Evolutionary conservation across 352 stramenopile species (phyloP).

Genomic region (Globisporangium paddicum): DNA sequence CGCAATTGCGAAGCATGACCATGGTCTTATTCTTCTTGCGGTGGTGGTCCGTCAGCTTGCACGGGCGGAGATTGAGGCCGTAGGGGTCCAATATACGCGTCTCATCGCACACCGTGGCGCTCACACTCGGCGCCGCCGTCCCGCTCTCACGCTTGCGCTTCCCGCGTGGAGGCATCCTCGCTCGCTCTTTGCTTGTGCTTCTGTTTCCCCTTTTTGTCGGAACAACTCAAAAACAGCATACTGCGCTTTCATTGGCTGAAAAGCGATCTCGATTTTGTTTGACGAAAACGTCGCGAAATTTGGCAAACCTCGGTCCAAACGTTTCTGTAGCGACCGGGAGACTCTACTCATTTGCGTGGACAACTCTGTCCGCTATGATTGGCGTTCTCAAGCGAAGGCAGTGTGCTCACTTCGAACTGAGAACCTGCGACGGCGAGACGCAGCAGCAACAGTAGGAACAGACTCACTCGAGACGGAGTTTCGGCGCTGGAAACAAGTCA

Average conservation of each 20-base stretch:
- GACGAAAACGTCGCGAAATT: not conserved
- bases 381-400: not conserved
- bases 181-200: not conserved
- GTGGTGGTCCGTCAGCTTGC: constrained; percentile 54
- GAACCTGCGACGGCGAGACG: constrained; percentile 5
- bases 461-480: constrained; percentile 12
- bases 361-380: not conserved
- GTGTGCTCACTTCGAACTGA: not conserved
- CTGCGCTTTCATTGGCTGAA: not conserved
- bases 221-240: constrained; percentile 2
- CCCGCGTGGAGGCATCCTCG: constrained; percentile 12
- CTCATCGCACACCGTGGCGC: constrained; percentile 15
- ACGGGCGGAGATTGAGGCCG: constrained; percentile 31
- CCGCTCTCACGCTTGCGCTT: constrained; percentile 61
- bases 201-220: constrained; percentile 13
- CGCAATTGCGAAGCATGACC: constrained; percentile 53
- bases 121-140: constrained; percentile 5
- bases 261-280: not conserved
- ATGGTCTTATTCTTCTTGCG: constrained; percentile 38
- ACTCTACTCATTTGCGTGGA: not conserved
- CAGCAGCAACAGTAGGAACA: not conserved
- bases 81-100: constrained; percentile 61
- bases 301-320: not conserved
- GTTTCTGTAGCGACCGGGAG: not conserved
- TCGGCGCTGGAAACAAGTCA: constrained; percentile 5